A percentile compares a stretch with the other conserved stretches of the same genome.
These are phyloP conservation scores for Fonsecaea pedrosoi DNA, from an alignment of 2,329 filamentous ascomycete species.

Conservation along the genomic window DNA sequence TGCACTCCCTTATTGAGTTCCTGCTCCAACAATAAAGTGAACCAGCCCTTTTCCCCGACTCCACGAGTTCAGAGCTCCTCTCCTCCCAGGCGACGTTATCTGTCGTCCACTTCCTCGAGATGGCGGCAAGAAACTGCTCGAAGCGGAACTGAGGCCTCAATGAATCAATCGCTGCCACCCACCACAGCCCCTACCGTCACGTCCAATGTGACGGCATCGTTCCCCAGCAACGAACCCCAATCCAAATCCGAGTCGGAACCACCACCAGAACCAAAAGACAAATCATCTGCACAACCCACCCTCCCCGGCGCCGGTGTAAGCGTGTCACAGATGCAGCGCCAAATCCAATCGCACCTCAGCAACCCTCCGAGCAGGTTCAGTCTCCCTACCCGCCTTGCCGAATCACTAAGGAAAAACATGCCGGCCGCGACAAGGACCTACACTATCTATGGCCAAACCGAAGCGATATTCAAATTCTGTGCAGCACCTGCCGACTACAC, in stretches of 20 bases:
- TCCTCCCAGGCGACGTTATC: constrained; percentile 15
- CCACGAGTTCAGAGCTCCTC: neutral
- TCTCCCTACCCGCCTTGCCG: constrained; percentile 31
- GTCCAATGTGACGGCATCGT: constrained; percentile 18
- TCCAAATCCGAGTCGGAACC: constrained; percentile 17
- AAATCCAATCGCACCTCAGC: constrained; percentile 27
- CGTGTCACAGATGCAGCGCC: constrained; percentile 31
- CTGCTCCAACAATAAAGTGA: constrained; percentile 1
- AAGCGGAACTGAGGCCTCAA: constrained; percentile 1
- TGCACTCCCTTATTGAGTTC: neutral
- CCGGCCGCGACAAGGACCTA: constrained; percentile 68
- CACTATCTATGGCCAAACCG: constrained; percentile 78
- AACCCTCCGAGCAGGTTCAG: constrained; percentile 15
- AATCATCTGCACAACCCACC: constrained; percentile 18
- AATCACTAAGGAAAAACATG: constrained; percentile 45
- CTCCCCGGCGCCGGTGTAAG: constrained; percentile 6
- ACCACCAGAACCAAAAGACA: constrained; percentile 18
- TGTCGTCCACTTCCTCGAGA: constrained; percentile 12
- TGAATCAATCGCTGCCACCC: constrained; percentile 15
- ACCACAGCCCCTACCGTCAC: constrained; percentile 24
- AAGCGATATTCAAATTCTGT: constrained; percentile 79
- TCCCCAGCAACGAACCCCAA: constrained; percentile 19
- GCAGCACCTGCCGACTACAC: constrained; percentile 75
- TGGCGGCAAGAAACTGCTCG: constrained; percentile 18
- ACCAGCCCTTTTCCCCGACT: constrained; percentile 10